Evolutionary conservation across 2,329 filamentous ascomycete genomes (phyloP), one percentile per base, ranked within the genome.

Genomic region (Didymella segeticola): DNA sequence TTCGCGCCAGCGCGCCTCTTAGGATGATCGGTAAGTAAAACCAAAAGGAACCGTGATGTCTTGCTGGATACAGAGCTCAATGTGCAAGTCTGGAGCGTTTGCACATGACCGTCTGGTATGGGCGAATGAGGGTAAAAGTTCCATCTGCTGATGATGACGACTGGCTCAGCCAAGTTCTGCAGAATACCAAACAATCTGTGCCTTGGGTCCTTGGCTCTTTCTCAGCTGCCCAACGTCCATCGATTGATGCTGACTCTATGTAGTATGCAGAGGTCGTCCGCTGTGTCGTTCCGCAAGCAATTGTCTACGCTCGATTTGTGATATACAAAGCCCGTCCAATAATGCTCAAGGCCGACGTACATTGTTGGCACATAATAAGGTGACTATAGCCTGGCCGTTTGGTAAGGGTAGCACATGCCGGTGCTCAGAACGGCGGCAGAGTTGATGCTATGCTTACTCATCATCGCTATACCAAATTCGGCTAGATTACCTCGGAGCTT

Each of bases 401-500:
- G n/a, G n/a, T n/a, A n/a, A n/a, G n/a, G n/a, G n/a, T n/a, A n/a
- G n/a, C n/a, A n/a, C n/a, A n/a, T n/a, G n/a, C n/a, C n/a, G n/a
- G n/a, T n/a, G n/a, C n/a, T n/a, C n/a, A n/a, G n/a, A n/a, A n/a
- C n/a, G n/a, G n/a, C n/a, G n/a, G n/a, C n/a, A n/a, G n/a, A n/a
- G n/a, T n/a, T n/a, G n/a, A n/a, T n/a, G n/a, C 20, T n/a, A 20
- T 3, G 38, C 15, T 54, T 48, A 54, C 45, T 54, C 45, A 54
- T 10, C 3, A 2, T 3, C 14, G 14, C 51, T 37, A 54, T 14
- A 6, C 23, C 29, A 4, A 15, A 27, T 17, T n/a, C 6, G 23
- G 43, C 39, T 47, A 47, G 37, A 19, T 17, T 23, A 25, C 42
- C 55, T 43, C 57, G 47, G 60, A 57, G 58, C 61, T 50, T 55